Conservation (phyloP, 2,329 filamentous ascomycete genomes). For the Thermothelomyces thermophilus region DNA sequence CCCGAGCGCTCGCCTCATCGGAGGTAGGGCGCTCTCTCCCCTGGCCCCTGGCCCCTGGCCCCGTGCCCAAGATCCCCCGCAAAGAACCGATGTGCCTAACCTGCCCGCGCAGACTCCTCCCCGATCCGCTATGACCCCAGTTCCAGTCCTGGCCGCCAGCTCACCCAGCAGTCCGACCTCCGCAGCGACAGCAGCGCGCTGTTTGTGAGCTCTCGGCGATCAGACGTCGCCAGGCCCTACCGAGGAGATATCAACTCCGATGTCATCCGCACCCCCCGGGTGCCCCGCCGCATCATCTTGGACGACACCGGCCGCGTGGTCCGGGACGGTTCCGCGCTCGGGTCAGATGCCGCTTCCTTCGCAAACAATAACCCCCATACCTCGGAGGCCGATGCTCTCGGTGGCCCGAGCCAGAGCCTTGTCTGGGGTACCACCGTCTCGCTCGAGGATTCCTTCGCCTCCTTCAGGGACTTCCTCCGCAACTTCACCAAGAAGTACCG, state of each 20-base stretch:
- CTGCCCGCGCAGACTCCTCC: conserved; percentile 65
- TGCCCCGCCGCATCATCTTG: conserved; percentile 50
- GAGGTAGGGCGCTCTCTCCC: conserved; percentile 46
- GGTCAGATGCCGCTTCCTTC: conserved; percentile 56
- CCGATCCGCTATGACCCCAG: conserved; percentile 87
- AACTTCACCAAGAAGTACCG: conserved; percentile 94
- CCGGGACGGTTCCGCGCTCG: conserved; percentile 43
- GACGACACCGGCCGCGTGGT: conserved; percentile 54
- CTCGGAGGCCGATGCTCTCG: conserved; percentile 83
- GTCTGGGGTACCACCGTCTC: conserved; percentile 99
- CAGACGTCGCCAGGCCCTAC: conserved; percentile 52
- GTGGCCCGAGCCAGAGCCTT: conserved; percentile 71
- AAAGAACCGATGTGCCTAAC: no score
- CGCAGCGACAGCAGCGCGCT: conserved; percentile 80
- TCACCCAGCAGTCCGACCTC: conserved; percentile 59
- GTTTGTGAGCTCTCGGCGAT: conserved; percentile 64
- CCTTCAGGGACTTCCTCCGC: conserved; percentile 85
- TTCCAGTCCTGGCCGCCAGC: conserved; percentile 69
- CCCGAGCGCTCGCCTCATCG: conserved; percentile 53
- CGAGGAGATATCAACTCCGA: conserved; percentile 87
- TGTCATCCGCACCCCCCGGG: conserved; percentile 48
- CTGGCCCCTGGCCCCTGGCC: no score
- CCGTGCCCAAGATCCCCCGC: no score
- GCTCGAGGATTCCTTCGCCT: conserved; percentile 76
- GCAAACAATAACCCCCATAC: conserved; percentile 68